These are phyloP conservation scores for Xylariaceae sp. DNA, from an alignment of 2,329 filamentous ascomycete species.

Conservation along the genomic window DNA sequence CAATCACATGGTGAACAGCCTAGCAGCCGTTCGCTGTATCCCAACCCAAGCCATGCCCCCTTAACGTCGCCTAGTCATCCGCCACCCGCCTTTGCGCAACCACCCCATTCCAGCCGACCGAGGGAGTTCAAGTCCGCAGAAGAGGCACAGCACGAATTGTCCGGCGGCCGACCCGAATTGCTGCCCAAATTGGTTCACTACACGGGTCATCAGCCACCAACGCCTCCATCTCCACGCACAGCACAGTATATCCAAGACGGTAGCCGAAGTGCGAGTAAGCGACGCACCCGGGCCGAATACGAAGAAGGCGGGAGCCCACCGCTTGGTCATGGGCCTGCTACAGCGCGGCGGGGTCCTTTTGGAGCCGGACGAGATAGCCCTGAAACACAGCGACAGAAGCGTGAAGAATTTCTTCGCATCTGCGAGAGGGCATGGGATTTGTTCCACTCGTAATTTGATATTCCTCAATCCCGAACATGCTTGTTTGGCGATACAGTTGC, in stretches of 20 bases:
- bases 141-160: conserved; percentile 85
- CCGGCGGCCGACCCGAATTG: conserved; percentile 87
- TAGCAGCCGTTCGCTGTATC: conserved; percentile 49
- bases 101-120: conserved; percentile 58
- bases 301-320: conserved; percentile 85
- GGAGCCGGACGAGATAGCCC: conserved; percentile 79
- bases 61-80: conserved; percentile 76
- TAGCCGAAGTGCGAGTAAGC: conserved; percentile 60
- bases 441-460: conserved; percentile 72
- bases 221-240: conserved; percentile 75
- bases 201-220: conserved; percentile 87
- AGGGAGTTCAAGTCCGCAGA: conserved; percentile 94
- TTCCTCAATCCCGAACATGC: conserved; percentile 12
- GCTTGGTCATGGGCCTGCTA: conserved; percentile 67
- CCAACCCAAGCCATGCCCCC: conserved; percentile 62
- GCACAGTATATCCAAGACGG: conserved; percentile 43
- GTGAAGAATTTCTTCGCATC: conserved; percentile 83
- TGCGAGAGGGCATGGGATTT: conserved; percentile 94
- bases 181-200: conserved; percentile 95
- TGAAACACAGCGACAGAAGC: conserved; percentile 79
- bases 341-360: conserved; percentile 64
- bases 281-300: conserved; percentile 83
- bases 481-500: conserved; percentile 13
- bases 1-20: conserved; percentile 52
- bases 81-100: conserved; percentile 45